Percentiles rank a stretch among this genome's conserved stretches.
Evolutionary conservation across 2,329 filamentous ascomycete species (phyloP).

Genomic region (Phialophora expanda): DNA sequence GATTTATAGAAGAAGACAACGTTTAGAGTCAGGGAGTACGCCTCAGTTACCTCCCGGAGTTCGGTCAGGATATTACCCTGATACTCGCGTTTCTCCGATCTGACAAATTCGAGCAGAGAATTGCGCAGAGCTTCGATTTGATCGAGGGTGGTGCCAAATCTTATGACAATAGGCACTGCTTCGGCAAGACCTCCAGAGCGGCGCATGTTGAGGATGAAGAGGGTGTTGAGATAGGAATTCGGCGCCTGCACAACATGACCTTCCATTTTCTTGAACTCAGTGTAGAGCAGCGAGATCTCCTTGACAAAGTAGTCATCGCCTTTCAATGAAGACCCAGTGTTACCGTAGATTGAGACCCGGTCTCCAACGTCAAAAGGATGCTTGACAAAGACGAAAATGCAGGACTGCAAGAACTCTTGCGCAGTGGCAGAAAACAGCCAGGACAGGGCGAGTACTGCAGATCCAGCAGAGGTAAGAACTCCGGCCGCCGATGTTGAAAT

Average conservation of each 20-base stretch:
- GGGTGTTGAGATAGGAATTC: constrained; percentile 87
- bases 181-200: constrained; percentile 88
- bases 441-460: constrained; percentile 82
- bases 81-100: constrained; percentile 85
- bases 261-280: constrained; percentile 98
- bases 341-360: constrained; percentile 88
- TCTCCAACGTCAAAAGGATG: constrained; percentile 97
- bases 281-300: constrained; percentile 89
- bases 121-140: constrained; percentile 82
- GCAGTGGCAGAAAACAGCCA: constrained; percentile 94
- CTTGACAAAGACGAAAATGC: constrained; percentile 96
- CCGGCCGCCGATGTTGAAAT: constrained; percentile 89
- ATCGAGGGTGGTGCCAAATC: constrained; percentile 82
- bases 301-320: constrained; percentile 97
- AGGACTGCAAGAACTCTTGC: constrained; percentile 90
- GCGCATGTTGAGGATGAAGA: constrained; percentile 95
- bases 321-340: constrained; percentile 74
- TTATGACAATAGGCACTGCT: constrained; percentile 80
- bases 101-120: constrained; percentile 81
- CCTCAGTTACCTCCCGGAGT: constrained; percentile 77
- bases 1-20: constrained; percentile 98
- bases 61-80: constrained; percentile 86
- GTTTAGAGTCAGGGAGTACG: constrained; percentile 85
- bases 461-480: constrained; percentile 87
- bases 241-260: constrained; percentile 95